Evolutionary conservation across 2,329 filamentous ascomycete genomes (phyloP).

Genomic region (Chaetomiaceae sp.): DNA sequence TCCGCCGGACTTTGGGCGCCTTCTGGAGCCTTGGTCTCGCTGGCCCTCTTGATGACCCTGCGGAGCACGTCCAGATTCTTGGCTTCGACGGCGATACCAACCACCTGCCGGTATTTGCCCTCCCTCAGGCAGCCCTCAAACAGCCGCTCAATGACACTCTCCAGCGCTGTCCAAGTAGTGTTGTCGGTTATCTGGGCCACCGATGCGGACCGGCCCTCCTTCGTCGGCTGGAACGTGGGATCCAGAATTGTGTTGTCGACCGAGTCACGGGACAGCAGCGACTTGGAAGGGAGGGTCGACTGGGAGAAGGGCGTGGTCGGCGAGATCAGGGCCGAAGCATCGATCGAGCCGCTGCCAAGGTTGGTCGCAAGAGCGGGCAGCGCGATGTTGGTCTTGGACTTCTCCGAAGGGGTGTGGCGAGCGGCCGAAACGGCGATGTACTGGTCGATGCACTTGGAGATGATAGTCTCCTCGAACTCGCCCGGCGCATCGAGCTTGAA

Average conservation of each 20-base stretch:
- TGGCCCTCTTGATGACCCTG: conserved; percentile 82
- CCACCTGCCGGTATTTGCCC: conserved; percentile 88
- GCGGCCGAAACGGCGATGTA: conserved; percentile 74
- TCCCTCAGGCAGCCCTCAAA: conserved; percentile 86
- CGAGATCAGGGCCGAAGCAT: conserved; percentile 69
- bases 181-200: conserved; percentile 64
- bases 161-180: conserved; percentile 73
- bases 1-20: conserved; percentile 62
- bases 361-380: conserved; percentile 72
- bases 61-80: conserved; percentile 85
- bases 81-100: conserved; percentile 93
- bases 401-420: conserved; percentile 44
- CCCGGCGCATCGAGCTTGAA: conserved; percentile 88
- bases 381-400: conserved; percentile 39
- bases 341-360: conserved; percentile 64
- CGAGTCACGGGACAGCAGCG: conserved; percentile 80
- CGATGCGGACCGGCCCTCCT: conserved; percentile 51
- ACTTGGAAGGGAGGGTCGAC: conserved; percentile 88
- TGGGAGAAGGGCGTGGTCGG: conserved; percentile 95
- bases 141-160: conserved; percentile 78
- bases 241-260: conserved; percentile 60
- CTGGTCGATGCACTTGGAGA: conserved; percentile 96
- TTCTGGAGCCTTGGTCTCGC: conserved; percentile 58
- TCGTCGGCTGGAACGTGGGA: conserved; percentile 51
- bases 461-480: conserved; percentile 98